These are phyloP conservation scores for Escovopsis sp. DNA, from an alignment of 2,329 filamentous ascomycete genomes.

Conservation along the genomic window DNA sequence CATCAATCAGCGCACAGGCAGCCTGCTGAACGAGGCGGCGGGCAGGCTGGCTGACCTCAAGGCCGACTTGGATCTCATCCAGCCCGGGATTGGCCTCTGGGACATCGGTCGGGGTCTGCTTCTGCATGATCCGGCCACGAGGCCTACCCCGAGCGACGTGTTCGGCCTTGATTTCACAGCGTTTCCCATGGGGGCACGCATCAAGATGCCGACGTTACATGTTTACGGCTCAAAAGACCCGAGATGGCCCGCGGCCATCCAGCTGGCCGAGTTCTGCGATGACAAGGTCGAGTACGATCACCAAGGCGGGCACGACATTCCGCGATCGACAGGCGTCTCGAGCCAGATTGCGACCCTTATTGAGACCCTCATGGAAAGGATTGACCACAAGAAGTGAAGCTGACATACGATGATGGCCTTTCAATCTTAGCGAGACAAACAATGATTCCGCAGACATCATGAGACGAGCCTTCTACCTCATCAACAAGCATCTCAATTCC, in stretches of 20 bases:
- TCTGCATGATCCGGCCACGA: neutral
- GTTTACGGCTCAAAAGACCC: neutral
- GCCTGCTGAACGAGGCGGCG: neutral
- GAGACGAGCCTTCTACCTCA: too few species aligned
- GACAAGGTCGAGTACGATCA: neutral
- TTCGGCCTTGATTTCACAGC: neutral
- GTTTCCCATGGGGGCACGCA: neutral
- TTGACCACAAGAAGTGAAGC: too few species aligned
- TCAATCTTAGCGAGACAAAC: too few species aligned
- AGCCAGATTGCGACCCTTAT: neutral
- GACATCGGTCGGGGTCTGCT: neutral
- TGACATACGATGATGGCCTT: too few species aligned
- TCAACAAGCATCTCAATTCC: too few species aligned
- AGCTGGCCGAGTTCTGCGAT: neutral
- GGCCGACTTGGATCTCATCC: neutral
- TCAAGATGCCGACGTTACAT: neutral
- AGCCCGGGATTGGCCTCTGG: neutral
- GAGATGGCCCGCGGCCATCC: neutral
- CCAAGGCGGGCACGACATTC: neutral
- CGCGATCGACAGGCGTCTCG: neutral
- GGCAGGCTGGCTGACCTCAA: neutral
- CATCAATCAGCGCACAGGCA: neutral
- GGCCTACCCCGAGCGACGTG: neutral
- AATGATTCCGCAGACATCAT: too few species aligned
- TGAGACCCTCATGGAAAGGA: neutral